Conservation (phyloP, 1,139 yeast species). For the Saccharomycopsis crataegensis region DNA sequence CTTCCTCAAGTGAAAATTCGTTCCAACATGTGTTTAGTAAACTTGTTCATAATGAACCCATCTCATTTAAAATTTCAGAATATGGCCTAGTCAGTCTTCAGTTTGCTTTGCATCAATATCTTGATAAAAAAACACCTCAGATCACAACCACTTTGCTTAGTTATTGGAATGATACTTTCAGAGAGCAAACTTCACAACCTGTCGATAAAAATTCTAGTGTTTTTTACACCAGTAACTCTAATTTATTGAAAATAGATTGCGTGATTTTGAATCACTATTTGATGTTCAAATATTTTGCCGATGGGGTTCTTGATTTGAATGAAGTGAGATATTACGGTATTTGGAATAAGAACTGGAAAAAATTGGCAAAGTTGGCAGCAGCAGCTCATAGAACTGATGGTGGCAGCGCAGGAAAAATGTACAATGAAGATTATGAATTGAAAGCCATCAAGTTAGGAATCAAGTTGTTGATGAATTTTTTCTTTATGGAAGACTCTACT, state of each 20-base stretch:
- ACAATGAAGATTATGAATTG: constrained; percentile 2
- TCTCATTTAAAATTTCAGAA: constrained; percentile 26
- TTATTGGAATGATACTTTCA: constrained; percentile 4
- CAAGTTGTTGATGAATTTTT: constrained; percentile 8
- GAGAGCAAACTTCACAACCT: constrained; percentile 20
- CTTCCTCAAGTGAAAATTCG: constrained; percentile 19
- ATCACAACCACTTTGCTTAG: constrained; percentile 21
- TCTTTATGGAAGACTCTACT: constrained; percentile 6
- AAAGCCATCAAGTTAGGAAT: constrained; percentile 7
- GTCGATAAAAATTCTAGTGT: constrained; percentile 28
- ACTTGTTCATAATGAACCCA: not conserved
- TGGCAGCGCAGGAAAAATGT: not conserved
- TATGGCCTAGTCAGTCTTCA: constrained; percentile 34
- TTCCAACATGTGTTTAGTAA: not conserved
- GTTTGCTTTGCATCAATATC: constrained; percentile 32
- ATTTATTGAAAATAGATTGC: constrained; percentile 22
- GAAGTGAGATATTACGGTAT: constrained; percentile 29
- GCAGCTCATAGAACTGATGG: constrained; percentile 17
- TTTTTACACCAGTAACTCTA: constrained; percentile 19
- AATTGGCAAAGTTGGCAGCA: constrained; percentile 23
- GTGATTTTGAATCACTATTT: constrained; percentile 28
- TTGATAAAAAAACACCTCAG: constrained; percentile 21
- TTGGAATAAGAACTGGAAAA: constrained; percentile 29
- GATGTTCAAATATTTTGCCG: constrained; percentile 25
- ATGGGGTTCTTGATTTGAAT: constrained; percentile 24